phyloP scores from a whole-genome alignment of 2,329 filamentous ascomycete species.

The Epichloe scottii region DNA sequence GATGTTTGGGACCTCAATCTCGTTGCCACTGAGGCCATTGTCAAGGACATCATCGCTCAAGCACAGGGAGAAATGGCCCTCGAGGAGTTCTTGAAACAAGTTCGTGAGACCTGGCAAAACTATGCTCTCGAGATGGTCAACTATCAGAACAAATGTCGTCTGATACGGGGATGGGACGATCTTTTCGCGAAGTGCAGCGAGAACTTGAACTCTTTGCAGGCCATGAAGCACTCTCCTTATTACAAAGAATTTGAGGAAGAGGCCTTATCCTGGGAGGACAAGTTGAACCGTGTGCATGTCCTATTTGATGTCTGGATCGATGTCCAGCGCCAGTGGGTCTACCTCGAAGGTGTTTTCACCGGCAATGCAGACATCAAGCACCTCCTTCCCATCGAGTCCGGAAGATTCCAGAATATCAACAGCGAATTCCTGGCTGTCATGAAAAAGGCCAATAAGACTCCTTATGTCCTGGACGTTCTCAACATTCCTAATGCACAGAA shows the following conservation, averaged over 20 bases:
- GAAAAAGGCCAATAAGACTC: constrained; percentile 97
- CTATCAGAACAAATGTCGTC: constrained; percentile 94
- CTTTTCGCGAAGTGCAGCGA: constrained; percentile 97
- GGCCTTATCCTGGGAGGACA: constrained; percentile 93
- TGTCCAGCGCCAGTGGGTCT: constrained; percentile 99
- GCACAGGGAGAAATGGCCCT: constrained; percentile 97
- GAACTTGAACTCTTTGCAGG: constrained; percentile 91
- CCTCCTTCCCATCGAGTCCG: constrained; percentile 88
- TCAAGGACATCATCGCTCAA: constrained; percentile 87
- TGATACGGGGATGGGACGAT: constrained; percentile 97
- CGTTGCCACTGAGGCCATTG: constrained; percentile 71
- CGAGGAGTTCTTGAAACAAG: constrained; percentile 92
- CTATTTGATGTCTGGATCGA: constrained; percentile 99
- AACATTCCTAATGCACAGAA: constrained; percentile 94
- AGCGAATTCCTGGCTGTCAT: constrained; percentile 98
- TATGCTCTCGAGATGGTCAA: constrained; percentile 90
- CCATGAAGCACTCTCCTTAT: constrained; percentile 97
- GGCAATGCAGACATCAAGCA: constrained; percentile 99
- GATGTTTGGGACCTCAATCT: constrained; percentile 98
- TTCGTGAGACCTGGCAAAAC: constrained; percentile 92
- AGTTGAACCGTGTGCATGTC: constrained; percentile 91
- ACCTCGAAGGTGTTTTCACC: constrained; percentile 96
- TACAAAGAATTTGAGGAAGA: constrained; percentile 99
- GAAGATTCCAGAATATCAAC: constrained; percentile 97
- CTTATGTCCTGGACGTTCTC: constrained; percentile 88